Base-by-base conservation (phyloP, 2,329 filamentous ascomycete species). In the Colletotrichum sp. region DNA sequence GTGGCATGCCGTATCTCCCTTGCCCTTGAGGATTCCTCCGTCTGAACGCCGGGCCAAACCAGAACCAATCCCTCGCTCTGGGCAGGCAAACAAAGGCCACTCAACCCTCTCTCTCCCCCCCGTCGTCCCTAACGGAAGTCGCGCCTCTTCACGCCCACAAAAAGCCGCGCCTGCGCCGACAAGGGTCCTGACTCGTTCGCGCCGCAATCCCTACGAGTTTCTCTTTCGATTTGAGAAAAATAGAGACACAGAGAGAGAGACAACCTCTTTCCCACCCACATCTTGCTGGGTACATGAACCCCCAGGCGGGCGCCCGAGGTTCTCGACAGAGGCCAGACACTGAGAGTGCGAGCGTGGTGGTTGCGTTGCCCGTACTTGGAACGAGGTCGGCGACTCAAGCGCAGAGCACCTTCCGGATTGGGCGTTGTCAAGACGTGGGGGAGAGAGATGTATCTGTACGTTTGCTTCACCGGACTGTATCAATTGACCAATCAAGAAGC, bases 101-200 rank as follows among this genome's bases (percentile, higher is more conserved):
- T 26, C 55, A 8, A 28, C 15, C 59, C 28, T 28, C 30, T 32
- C 28, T 28, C 59, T 30, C 7, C 4, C 12, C 59, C 21, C 30
- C n/a, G 28, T 24, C 12, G 24, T 52, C n/a, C 21, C 62, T 36
- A 32, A 64, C 12, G 62, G 13, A 28, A 32, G n/a, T 18, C 28
- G 36, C 21, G 36, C 13, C 15, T 34, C 24, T 70, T 52, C 44
- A 52, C 44, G 44, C 68, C 67, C 67, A 72, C 44, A 44, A 69
- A 73, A 73, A 68, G 71, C 39, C 71, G 36, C 70, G 70, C 63
- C 69, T 59, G 57, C 62, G 15, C 24, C 39, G 49, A 44, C 73
- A 76, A 69, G 73, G 73, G 70, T 76, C 28, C 26, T 76, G 73
- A 73, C 73, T 76, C 73, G 72, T 24, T 26, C 39, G 28, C 28